Evolutionary conservation across 441 rosid species (phyloP).

Genomic region (Populus hybrid): DNA sequence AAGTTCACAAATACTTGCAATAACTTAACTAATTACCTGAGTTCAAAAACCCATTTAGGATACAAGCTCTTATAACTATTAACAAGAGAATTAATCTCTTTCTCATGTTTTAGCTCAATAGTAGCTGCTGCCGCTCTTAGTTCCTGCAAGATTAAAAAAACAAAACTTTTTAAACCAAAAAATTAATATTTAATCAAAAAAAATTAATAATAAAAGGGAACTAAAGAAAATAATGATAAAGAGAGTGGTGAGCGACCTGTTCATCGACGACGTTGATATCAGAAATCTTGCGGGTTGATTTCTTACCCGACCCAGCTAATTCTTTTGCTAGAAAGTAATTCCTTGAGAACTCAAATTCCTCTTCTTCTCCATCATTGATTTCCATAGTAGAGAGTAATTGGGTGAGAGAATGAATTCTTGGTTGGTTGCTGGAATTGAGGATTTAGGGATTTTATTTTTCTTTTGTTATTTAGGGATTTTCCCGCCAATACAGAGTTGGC

Average conservation of each 20-base stretch:
- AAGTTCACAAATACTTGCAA: background rate
- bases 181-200: background rate
- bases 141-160: slow-evolving; percentile 42
- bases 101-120: slow-evolving; percentile 64
- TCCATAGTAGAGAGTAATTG: slow-evolving; percentile 31
- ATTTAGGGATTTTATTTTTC: background rate
- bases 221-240: background rate
- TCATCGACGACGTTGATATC: slow-evolving; percentile 79
- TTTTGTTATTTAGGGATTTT: background rate
- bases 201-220: background rate
- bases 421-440: background rate
- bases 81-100: slow-evolving; percentile 52
- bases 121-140: slow-evolving; percentile 56
- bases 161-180: background rate
- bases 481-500: background rate
- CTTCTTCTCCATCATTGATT: slow-evolving; percentile 44
- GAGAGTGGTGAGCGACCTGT: slow-evolving; percentile 42
- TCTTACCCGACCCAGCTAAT: slow-evolving; percentile 51
- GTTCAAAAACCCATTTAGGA: slow-evolving; percentile 70
- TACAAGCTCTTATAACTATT: slow-evolving; percentile 60
- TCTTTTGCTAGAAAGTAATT: slow-evolving; percentile 92
- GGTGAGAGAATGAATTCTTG: background rate
- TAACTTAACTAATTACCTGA: slow-evolving; percentile 41
- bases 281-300: slow-evolving; percentile 57
- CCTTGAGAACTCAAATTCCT: slow-evolving; percentile 80